phyloP scores from a whole-genome alignment of 768 basidiomycete genomes.

The Hirschioporus abietinus region DNA sequence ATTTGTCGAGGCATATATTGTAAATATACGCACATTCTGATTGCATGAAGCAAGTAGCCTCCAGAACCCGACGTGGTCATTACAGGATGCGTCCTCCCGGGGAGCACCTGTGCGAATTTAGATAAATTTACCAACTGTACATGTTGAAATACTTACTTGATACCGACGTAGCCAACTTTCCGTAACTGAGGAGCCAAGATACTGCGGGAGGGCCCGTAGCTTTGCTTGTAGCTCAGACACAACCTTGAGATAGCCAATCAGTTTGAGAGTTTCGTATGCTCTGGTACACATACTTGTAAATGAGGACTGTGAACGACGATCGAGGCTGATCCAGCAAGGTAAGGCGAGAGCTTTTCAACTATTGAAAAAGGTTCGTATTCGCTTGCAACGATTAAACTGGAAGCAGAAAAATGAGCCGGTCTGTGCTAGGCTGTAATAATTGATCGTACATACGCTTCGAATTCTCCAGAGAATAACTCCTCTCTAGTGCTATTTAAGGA shows the following conservation, averaged over 20 bases:
- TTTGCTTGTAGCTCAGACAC: slow-evolving; percentile 73
- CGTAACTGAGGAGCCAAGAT: slow-evolving; percentile 72
- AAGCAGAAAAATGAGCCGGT: slow-evolving; percentile 5
- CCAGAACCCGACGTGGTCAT: slow-evolving; percentile 90
- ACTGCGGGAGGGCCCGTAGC: slow-evolving; percentile 60
- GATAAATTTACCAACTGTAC: neutral
- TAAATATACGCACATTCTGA: slow-evolving; percentile 68
- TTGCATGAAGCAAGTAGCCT: slow-evolving; percentile 79
- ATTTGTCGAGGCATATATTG: neutral
- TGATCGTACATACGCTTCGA: slow-evolving; percentile 63
- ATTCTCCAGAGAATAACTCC: slow-evolving; percentile 82
- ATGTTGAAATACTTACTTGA: slow-evolving; percentile 45
- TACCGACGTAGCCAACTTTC: slow-evolving; percentile 88
- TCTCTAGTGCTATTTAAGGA: slow-evolving; percentile 58
- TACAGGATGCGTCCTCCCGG: slow-evolving; percentile 91
- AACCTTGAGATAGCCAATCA: slow-evolving; percentile 36
- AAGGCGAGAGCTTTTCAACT: slow-evolving; percentile 64
- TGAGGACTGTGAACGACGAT: slow-evolving; percentile 86
- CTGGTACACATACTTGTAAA: slow-evolving; percentile 48
- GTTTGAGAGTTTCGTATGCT: slow-evolving; percentile 3
- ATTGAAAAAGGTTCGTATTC: slow-evolving; percentile 84
- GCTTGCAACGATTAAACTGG: slow-evolving; percentile 72
- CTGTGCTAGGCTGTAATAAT: slow-evolving; percentile 1
- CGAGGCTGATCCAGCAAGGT: slow-evolving; percentile 79
- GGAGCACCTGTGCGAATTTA: slow-evolving; percentile 52